These are phyloP conservation scores for Solanum pimpinellifolium DNA, from an alignment of 257 asterid genomes.

Conservation along the genomic window DNA sequence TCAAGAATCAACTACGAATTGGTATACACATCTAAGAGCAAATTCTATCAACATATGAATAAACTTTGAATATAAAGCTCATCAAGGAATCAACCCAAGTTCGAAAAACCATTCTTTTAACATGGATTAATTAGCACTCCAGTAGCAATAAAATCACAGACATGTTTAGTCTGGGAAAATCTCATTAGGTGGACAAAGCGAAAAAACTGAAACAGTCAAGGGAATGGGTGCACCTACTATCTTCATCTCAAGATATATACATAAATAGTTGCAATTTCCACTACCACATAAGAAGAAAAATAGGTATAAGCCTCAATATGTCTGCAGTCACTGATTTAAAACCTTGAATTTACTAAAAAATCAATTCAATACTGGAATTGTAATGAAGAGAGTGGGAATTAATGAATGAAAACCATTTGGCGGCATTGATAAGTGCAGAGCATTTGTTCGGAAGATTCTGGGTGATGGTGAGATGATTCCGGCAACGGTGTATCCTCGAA, in stretches of 20 bases:
- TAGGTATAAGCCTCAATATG: not conserved
- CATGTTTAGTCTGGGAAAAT: not conserved
- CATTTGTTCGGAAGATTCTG: constrained; percentile 60
- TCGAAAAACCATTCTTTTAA: not conserved
- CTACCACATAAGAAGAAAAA: not conserved
- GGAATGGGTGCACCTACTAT: not conserved
- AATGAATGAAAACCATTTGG: constrained; percentile 54
- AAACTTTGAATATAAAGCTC: not conserved
- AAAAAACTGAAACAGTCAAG: not conserved
- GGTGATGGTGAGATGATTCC: constrained; percentile 47
- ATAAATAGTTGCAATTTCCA: not conserved
- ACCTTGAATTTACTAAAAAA: not conserved
- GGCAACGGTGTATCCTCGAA: constrained; percentile 57
- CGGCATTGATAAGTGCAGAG: constrained; percentile 98
- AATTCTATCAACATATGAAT: not conserved
- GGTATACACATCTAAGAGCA: not conserved
- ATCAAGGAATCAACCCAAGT: not conserved
- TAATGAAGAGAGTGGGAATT: not conserved
- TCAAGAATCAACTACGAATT: not conserved
- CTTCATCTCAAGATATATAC: not conserved
- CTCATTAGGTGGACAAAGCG: not conserved
- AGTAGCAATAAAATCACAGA: not conserved
- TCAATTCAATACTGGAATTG: not conserved
- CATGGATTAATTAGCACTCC: not conserved
- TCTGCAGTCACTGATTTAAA: not conserved